Evolutionary conservation across 129 eudicot genomes (phyloP).

Genomic region (Scalesia atractyloides): DNA sequence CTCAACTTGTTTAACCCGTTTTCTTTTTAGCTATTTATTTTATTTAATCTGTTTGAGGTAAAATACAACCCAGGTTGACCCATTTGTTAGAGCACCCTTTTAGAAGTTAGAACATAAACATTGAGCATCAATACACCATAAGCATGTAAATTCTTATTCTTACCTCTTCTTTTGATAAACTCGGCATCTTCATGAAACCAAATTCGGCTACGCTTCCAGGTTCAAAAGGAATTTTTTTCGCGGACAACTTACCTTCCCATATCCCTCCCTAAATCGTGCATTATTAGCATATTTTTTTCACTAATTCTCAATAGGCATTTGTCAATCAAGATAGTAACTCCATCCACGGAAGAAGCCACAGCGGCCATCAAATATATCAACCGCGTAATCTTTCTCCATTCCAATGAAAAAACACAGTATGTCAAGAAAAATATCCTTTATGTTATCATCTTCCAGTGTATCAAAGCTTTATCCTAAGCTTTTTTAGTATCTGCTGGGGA

Average conservation of each 20-base stretch:
- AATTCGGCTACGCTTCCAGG: slow-evolving; percentile 35
- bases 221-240: slow-evolving; percentile 14
- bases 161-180: slow-evolving; percentile 33
- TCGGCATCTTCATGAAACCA: slow-evolving; percentile 32
- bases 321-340: slow-evolving; percentile 20
- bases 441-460: slow-evolving; percentile 11
- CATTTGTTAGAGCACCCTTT: neutral
- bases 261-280: slow-evolving; percentile 43
- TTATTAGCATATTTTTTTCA: slow-evolving; percentile 15
- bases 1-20: neutral
- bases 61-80: neutral
- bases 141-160: neutral
- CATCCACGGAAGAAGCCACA: slow-evolving; percentile 22
- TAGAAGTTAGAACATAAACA: neutral
- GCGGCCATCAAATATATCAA: slow-evolving; percentile 21
- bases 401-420: slow-evolving; percentile 40
- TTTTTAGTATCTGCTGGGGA: slow-evolving; percentile 9
- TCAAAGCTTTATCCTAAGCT: slow-evolving; percentile 34
- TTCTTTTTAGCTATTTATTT: neutral
- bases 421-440: slow-evolving; percentile 34
- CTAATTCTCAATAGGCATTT: slow-evolving; percentile 18
- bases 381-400: slow-evolving; percentile 12
- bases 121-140: neutral
- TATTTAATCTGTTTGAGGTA: neutral
- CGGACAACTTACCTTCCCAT: slow-evolving; percentile 37